A percentile compares a stretch with the other conserved stretches of the same genome.
These are phyloP conservation scores for Rheum nobile DNA, from an alignment of 148 eudicot genomes.

Conservation along the genomic window DNA sequence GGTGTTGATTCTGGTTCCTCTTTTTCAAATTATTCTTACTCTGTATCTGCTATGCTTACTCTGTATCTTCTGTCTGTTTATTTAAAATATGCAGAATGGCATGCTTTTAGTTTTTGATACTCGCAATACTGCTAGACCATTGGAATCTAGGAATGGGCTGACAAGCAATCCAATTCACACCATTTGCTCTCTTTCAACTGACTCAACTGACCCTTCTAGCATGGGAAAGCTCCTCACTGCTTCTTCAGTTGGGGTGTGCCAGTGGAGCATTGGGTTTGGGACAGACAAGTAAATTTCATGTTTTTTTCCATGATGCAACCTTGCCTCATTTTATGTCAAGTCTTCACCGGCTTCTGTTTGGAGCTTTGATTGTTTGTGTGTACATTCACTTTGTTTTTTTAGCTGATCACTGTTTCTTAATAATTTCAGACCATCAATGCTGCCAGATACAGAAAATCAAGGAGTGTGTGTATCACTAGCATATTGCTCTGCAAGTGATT, in stretches of 20 bases:
- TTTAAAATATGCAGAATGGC: constrained; percentile 58
- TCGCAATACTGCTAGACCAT: constrained; percentile 58
- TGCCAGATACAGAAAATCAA: constrained; percentile 54
- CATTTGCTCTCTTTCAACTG: constrained; percentile 35
- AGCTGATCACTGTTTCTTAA: not conserved
- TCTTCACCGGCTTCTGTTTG: not conserved
- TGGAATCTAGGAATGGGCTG: constrained; percentile 53
- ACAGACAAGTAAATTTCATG: constrained; percentile 35
- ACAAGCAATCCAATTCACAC: constrained; percentile 64
- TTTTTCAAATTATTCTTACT: not conserved
- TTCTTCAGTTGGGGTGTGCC: constrained; percentile 72
- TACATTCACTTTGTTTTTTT: not conserved
- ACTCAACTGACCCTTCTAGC: constrained; percentile 29
- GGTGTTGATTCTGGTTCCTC: constrained; percentile 26
- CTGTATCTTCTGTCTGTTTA: not conserved
- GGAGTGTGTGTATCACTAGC: constrained; percentile 95
- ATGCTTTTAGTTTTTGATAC: constrained; percentile 69
- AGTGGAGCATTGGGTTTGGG: constrained; percentile 61
- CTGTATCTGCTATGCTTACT: not conserved
- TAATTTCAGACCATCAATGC: constrained; percentile 40
- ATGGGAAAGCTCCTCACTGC: constrained; percentile 56
- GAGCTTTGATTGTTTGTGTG: not conserved
- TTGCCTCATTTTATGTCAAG: not conserved
- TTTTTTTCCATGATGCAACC: not conserved
- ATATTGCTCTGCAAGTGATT: constrained; percentile 30